Base-by-base conservation (phyloP, 1,284 basidiomycete species). In the Pholiota adiposa region DNA sequence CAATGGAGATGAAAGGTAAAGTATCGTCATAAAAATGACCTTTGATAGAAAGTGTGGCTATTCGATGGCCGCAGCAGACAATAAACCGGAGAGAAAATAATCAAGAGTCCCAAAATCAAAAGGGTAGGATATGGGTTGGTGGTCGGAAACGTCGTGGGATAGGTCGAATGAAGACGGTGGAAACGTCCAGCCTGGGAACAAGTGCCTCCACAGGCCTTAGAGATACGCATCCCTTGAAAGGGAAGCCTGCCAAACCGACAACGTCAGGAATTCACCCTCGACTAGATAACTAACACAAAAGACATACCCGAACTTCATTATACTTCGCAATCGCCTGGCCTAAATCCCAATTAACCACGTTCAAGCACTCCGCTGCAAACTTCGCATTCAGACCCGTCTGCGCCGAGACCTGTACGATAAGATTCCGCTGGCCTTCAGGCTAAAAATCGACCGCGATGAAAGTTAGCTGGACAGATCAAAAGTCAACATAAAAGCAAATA, bases 281-380 rank as follows among this genome's bases (percentile, higher is more conserved):
- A 27, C 18, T 12, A 48, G 23, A 52, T 29, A 53, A 57, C 16
- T n/a, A 38, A 19, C 12, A 34, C 41, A 8, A n/a, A 27, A 25
- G 38, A 69, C 71, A 31, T 51, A 90, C 89, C 84, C 90, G 90
- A 68, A 93, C 90, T 69, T 90, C 83, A 67, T 93, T 85, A 72
- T 94, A 97, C 70, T 96, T 96, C 54, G 81, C 81, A 38, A 93
- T 71, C 0, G 94, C 94, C 60, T 82, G 80, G 41, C 87, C 86
- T 41, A 91, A 65, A 70, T 94, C 85, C 94, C 94, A 97, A 12
- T 77, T 86, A 69, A 95, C 96, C 58, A 85, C 86, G 65, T 84
- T 79, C 59, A 97, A 75, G 70, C 94, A 96, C 63, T 96, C 89
- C n/a, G 88, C 78, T 0, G 92, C 83, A 69, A 85, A 96, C 64